These are phyloP conservation scores for Taphrina populina DNA, from an alignment of 1,139 yeast species.

Conservation along the genomic window DNA sequence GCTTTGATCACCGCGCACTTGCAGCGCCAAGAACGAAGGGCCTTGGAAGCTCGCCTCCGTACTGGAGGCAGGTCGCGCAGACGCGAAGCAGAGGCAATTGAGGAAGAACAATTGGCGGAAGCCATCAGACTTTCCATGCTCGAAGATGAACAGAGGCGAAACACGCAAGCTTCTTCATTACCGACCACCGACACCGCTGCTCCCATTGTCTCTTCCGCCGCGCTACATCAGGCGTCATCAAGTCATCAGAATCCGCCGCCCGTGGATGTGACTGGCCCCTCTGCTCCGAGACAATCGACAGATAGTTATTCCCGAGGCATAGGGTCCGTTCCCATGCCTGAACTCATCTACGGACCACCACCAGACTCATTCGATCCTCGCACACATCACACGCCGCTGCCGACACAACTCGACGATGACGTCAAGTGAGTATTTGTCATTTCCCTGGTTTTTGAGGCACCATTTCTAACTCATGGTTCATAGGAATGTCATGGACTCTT, in stretches of 20 bases:
- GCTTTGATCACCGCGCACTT: slow-evolving; percentile 33
- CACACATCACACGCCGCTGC: not conserved
- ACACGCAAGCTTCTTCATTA: not conserved
- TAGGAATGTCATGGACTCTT: slow-evolving; percentile 13
- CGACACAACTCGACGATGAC: slow-evolving; percentile 8
- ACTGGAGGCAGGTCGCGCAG: slow-evolving; percentile 15
- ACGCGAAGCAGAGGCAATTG: slow-evolving; percentile 25
- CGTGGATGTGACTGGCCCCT: slow-evolving; percentile 11
- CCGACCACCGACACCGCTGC: not conserved
- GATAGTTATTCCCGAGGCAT: slow-evolving; percentile 9
- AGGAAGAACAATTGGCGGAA: slow-evolving; percentile 33
- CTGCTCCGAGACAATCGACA: slow-evolving; percentile 6
- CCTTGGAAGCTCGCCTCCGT: slow-evolving; percentile 19
- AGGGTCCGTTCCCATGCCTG: slow-evolving; percentile 22
- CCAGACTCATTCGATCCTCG: slow-evolving; percentile 21
- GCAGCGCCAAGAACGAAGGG: slow-evolving; percentile 29
- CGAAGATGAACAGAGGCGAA: slow-evolving; percentile 61
- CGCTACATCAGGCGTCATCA: not conserved
- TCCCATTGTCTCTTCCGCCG: not conserved
- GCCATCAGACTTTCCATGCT: slow-evolving; percentile 71
- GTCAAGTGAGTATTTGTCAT: slow-evolving; percentile 4
- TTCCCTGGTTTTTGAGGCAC: too few relatives aligned
- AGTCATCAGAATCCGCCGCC: not conserved
- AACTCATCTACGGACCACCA: slow-evolving; percentile 27
- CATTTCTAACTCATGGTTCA: too few relatives aligned